Conservation (phyloP, 2,329 filamentous ascomycete genomes). For the Pestalotiopsis sp. region DNA sequence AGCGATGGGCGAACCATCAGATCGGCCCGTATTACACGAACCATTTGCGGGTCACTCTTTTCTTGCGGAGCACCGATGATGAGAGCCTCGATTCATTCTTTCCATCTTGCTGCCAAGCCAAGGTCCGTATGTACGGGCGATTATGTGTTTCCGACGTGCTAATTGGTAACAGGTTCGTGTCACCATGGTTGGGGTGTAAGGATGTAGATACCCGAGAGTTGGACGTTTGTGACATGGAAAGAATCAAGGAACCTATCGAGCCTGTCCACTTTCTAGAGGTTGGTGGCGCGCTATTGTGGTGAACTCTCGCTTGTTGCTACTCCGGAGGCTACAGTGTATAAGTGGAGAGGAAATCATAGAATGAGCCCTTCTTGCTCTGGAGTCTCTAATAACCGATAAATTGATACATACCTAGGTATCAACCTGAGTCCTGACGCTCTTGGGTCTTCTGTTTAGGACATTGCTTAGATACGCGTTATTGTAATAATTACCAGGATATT, state of each 20-base stretch:
- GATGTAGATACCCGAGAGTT: not conserved
- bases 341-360: too few species aligned
- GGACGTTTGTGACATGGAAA: too few species aligned
- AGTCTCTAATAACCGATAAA: too few species aligned
- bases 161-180: not conserved
- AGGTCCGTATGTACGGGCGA: not conserved
- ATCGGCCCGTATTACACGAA: not conserved
- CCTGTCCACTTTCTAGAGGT: not conserved
- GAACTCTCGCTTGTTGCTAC: too few species aligned
- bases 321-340: too few species aligned
- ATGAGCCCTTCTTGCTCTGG: too few species aligned
- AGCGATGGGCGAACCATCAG: not conserved
- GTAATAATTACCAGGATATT: too few species aligned
- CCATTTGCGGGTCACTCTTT: not conserved
- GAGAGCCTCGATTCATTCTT: not conserved
- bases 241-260: not conserved
- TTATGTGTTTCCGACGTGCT: not conserved
- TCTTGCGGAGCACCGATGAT: not conserved
- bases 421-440: too few species aligned
- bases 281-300: too few species aligned
- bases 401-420: too few species aligned
- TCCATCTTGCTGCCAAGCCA: not conserved
- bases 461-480: too few species aligned
- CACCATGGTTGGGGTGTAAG: not conserved
- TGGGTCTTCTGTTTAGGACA: too few species aligned